Conservation (phyloP, 768 basidiomycete species). For the Mycena latifolia region DNA sequence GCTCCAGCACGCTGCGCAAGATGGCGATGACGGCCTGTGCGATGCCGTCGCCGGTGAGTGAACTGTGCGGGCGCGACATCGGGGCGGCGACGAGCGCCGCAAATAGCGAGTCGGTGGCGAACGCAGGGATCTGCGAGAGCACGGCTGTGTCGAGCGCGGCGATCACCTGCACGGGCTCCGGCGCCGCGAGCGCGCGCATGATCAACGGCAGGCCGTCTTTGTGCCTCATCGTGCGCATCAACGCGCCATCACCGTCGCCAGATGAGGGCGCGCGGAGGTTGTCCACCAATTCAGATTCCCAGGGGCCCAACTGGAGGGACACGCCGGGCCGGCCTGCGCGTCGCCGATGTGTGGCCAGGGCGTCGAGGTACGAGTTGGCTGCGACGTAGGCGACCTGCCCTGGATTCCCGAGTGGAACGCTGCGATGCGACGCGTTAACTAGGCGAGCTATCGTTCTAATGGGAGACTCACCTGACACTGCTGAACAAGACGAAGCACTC, state of each 20-base stretch:
- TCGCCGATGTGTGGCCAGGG: slow-evolving; percentile 44
- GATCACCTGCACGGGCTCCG: slow-evolving; percentile 38
- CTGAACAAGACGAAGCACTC: slow-evolving; percentile 48
- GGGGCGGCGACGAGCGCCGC: slow-evolving; percentile 19
- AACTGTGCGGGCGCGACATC: not conserved
- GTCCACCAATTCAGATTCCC: slow-evolving; percentile 40
- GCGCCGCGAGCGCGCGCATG: slow-evolving; percentile 30
- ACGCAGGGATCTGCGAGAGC: slow-evolving; percentile 3
- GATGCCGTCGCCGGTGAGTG: slow-evolving; percentile 32
- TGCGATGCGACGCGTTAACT: slow-evolving; percentile 2
- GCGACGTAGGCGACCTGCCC: slow-evolving; percentile 46
- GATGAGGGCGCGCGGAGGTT: not conserved
- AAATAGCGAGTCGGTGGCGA: slow-evolving; percentile 22
- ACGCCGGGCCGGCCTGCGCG: slow-evolving; percentile 43
- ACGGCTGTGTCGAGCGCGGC: slow-evolving; percentile 30
- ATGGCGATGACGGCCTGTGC: slow-evolving; percentile 38
- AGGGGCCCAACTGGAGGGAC: slow-evolving; percentile 46
- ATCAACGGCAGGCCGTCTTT: slow-evolving; percentile 41
- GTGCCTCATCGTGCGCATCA: slow-evolving; percentile 32
- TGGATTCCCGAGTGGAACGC: slow-evolving; percentile 45
- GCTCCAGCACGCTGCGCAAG: slow-evolving; percentile 44
- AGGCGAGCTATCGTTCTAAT: too few species aligned
- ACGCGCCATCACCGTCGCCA: not conserved
- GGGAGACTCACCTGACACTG: slow-evolving; percentile 42
- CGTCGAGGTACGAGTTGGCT: slow-evolving; percentile 47